Evolutionary conservation across 2,329 filamentous ascomycete genomes (phyloP).

Genomic region (Septoria linicola): DNA sequence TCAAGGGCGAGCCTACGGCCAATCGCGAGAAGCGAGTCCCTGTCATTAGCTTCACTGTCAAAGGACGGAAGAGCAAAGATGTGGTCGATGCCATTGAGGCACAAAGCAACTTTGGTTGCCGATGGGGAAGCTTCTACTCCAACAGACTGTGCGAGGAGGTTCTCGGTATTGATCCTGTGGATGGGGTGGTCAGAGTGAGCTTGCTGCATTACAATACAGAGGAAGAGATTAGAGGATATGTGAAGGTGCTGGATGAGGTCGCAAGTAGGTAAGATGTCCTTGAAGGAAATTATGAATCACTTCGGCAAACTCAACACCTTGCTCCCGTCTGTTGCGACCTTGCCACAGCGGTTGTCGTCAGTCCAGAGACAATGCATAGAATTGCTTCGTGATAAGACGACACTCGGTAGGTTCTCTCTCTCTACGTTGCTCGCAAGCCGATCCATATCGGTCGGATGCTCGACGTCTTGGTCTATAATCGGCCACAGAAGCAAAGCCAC

Average conservation of each 20-base stretch:
- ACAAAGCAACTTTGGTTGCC: conserved; percentile 59
- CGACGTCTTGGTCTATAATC: no score
- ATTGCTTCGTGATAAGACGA: no score
- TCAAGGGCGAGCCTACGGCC: conserved; percentile 58
- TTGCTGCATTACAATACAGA: conserved; percentile 65
- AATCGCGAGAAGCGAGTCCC: conserved; percentile 56
- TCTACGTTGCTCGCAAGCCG: no score
- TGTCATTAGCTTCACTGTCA: conserved; percentile 66
- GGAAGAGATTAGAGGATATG: conserved; percentile 56
- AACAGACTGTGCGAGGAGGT: conserved; percentile 61
- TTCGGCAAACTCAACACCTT: neutral
- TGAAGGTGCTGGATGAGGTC: conserved; percentile 54
- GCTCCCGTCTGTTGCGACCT: no score
- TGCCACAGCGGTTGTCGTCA: no score
- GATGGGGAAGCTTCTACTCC: conserved; percentile 69
- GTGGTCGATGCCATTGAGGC: conserved; percentile 64
- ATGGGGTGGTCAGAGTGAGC: conserved; percentile 68
- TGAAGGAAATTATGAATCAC: neutral
- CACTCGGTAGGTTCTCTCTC: no score
- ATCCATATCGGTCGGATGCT: no score
- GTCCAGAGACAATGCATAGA: no score
- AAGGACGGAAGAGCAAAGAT: conserved; percentile 55
- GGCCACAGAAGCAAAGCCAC: no score
- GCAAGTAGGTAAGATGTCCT: conserved; percentile 10
- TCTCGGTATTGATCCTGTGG: conserved; percentile 53